These are phyloP conservation scores for Picochlorum sp. DNA, from an alignment of 139 green algal species.

Conservation along the genomic window DNA sequence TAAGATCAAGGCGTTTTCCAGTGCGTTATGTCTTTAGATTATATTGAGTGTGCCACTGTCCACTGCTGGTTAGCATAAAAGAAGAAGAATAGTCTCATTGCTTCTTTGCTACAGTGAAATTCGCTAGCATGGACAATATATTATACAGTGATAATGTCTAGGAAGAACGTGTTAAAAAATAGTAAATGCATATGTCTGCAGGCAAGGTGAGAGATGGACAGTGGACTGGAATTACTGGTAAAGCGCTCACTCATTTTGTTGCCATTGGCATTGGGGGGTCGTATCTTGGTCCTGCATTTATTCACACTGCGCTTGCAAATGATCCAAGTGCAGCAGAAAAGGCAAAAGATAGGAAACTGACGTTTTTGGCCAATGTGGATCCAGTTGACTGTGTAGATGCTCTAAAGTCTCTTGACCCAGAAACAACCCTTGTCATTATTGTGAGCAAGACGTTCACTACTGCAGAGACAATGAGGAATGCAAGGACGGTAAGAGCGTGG, in stretches of 20 bases:
- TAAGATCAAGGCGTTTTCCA: slow-evolving; percentile 90
- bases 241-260: slow-evolving; percentile 91
- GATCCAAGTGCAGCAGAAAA: slow-evolving; percentile 23
- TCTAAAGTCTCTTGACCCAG: slow-evolving; percentile 67
- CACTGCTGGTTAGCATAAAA: too few relatives aligned
- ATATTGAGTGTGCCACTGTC: too few relatives aligned
- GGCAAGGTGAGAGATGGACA: slow-evolving; percentile 72
- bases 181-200: too few relatives aligned
- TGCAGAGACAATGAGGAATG: slow-evolving; percentile 99
- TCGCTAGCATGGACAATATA: too few relatives aligned
- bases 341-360: slow-evolving; percentile 61
- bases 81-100: too few relatives aligned
- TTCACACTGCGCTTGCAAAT: slow-evolving; percentile 91
- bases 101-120: too few relatives aligned
- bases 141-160: too few relatives aligned
- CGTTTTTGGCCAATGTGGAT: slow-evolving; percentile 98
- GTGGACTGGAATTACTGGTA: slow-evolving; percentile 86
- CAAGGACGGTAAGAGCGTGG: slow-evolving; percentile 85
- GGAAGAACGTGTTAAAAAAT: neutral
- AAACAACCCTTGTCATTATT: slow-evolving; percentile 92
- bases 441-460: slow-evolving; percentile 99
- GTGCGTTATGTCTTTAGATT: too few relatives aligned
- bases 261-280: slow-evolving; percentile 94
- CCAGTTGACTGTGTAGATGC: slow-evolving; percentile 92
- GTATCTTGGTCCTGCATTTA: slow-evolving; percentile 94